These are phyloP conservation scores for Amauroascus niger DNA, from an alignment of 2,329 filamentous ascomycete species.

Conservation along the genomic window DNA sequence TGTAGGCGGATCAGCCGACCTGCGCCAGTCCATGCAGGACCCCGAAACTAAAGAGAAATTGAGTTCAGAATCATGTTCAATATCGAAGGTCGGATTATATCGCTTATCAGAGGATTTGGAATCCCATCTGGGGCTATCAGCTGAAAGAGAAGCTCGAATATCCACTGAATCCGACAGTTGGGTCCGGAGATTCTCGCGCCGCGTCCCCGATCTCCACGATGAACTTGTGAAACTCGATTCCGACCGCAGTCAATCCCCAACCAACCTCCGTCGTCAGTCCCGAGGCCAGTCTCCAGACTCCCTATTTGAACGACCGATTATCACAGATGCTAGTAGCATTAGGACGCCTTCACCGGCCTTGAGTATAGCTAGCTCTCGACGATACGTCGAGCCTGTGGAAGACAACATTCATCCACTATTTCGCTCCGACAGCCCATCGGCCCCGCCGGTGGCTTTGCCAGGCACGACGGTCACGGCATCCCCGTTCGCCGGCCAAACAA, in stretches of 20 bases:
- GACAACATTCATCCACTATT: slow-evolving; percentile 14
- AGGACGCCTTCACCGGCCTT: slow-evolving; percentile 6
- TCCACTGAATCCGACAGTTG: slow-evolving; percentile 1
- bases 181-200: slow-evolving; percentile 4
- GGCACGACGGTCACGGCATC: slow-evolving; percentile 12
- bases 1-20: neutral
- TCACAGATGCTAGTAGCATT: neutral
- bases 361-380: neutral
- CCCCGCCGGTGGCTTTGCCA: slow-evolving; percentile 1
- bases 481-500: slow-evolving; percentile 9
- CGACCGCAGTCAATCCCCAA: neutral
- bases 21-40: neutral
- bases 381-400: neutral
- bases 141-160: neutral
- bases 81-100: neutral
- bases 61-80: neutral
- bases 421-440: slow-evolving; percentile 11
- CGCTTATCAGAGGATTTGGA: neutral
- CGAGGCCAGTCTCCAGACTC: slow-evolving; percentile 9
- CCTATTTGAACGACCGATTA: neutral
- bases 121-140: neutral
- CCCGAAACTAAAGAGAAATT: neutral
- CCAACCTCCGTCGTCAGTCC: neutral
- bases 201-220: slow-evolving; percentile 7
- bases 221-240: slow-evolving; percentile 5